A percentile compares a stretch with the other conserved stretches of the same genome.
Conservation (phyloP, 2,329 filamentous ascomycete genomes). For the Chalara sp. region DNA sequence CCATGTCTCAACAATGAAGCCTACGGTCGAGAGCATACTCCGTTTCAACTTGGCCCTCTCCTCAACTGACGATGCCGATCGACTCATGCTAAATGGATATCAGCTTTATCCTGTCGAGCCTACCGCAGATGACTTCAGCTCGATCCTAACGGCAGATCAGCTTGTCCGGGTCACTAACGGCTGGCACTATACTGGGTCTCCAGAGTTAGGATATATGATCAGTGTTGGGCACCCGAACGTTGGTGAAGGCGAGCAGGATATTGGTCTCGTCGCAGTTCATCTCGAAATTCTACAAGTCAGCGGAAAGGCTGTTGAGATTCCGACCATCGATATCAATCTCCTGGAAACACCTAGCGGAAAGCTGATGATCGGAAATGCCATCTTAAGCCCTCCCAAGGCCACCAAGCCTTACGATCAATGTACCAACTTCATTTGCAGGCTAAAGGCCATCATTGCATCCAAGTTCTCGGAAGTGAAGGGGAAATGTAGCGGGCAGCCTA, state of each 20-base stretch:
- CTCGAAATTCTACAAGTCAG: constrained; percentile 56
- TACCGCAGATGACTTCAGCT: constrained; percentile 28
- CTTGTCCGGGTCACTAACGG: constrained; percentile 27
- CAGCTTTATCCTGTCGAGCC: constrained; percentile 47
- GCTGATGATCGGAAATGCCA: constrained; percentile 46
- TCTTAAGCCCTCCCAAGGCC: constrained; percentile 25
- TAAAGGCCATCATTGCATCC: constrained; percentile 42
- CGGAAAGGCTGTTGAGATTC: constrained; percentile 46
- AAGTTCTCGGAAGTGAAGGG: constrained; percentile 35
- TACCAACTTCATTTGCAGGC: constrained; percentile 46
- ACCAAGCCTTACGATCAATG: constrained; percentile 30
- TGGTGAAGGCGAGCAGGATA: background rate
- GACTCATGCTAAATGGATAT: constrained; percentile 51
- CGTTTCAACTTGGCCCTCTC: constrained; percentile 49
- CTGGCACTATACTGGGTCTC: constrained; percentile 20
- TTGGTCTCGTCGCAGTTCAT: constrained; percentile 31
- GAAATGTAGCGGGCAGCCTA: constrained; percentile 11
- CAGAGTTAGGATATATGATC: constrained; percentile 19
- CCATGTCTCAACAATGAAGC: constrained; percentile 7
- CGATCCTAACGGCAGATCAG: constrained; percentile 40
- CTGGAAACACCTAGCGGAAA: constrained; percentile 50
- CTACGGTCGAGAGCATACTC: constrained; percentile 27
- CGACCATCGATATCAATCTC: constrained; percentile 52
- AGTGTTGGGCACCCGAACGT: constrained; percentile 35
- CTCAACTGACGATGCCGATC: constrained; percentile 34